Evolutionary conservation across 2,329 filamentous ascomycete species (phyloP).

Genomic region (Colletotrichum spaethianum): DNA sequence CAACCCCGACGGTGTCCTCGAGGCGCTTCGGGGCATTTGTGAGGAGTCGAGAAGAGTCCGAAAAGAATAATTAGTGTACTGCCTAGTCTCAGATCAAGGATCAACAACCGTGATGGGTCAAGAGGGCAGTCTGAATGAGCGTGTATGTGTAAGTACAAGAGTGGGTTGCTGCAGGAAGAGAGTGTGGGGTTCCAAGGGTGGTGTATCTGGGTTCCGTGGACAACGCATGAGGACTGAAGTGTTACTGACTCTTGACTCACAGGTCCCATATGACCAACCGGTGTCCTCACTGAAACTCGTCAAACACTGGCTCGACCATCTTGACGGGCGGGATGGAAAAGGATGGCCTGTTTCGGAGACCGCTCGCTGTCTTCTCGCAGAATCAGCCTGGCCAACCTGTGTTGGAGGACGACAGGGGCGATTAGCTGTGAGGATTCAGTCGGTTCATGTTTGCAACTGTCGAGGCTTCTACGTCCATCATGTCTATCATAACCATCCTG

Average conservation of each 20-base stretch:
- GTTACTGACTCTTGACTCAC: neutral
- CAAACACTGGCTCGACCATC: slow-evolving; percentile 4
- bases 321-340: neutral
- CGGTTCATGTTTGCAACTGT: too few relatives aligned
- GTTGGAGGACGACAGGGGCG: slow-evolving; percentile 6
- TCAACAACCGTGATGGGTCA: too few relatives aligned
- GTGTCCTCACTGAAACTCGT: slow-evolving; percentile 22
- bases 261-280: slow-evolving; percentile 19
- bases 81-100: too few relatives aligned
- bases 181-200: too few relatives aligned
- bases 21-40: slow-evolving; percentile 7
- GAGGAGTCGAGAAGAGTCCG: neutral
- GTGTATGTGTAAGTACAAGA: too few relatives aligned
- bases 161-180: too few relatives aligned
- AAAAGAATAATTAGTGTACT: neutral
- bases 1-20: slow-evolving; percentile 29
- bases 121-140: too few relatives aligned
- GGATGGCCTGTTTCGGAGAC: neutral
- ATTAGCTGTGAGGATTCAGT: neutral
- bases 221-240: neutral
- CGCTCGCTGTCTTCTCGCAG: neutral
- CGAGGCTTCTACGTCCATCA: neutral
- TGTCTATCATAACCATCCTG: too few relatives aligned
- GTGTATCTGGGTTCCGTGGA: too few relatives aligned
- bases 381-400: neutral